These are phyloP conservation scores for Clitopilus passeckerianus DNA, from an alignment of 768 basidiomycete genomes.

Conservation along the genomic window DNA sequence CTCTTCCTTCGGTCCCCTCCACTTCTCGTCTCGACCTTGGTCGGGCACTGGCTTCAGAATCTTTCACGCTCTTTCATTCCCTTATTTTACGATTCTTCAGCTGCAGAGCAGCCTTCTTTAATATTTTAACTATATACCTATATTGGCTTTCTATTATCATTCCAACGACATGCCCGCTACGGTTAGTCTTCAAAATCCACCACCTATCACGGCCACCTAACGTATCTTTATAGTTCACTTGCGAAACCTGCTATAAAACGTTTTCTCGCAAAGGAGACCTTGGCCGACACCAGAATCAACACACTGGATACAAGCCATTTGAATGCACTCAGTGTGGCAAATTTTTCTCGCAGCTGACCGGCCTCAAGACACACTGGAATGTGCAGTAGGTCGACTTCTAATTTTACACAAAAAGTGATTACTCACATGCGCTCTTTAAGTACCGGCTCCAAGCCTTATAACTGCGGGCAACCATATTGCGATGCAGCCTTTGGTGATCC, in stretches of 20 bases:
- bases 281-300: conserved; percentile 48
- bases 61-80: neutral
- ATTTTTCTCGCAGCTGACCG: conserved; percentile 53
- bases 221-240: conserved; percentile 24
- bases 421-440: conserved; percentile 22
- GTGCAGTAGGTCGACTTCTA: conserved; percentile 47
- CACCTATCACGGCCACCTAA: neutral
- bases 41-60: neutral
- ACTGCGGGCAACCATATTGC: conserved; percentile 45
- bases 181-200: conserved; percentile 1
- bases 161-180: conserved; percentile 6
- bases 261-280: conserved; percentile 60
- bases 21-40: neutral
- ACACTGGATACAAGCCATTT: conserved; percentile 44
- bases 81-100: neutral
- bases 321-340: conserved; percentile 48
- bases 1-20: neutral
- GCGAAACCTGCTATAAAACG: conserved; percentile 38
- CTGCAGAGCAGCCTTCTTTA: conserved; percentile 22
- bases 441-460: conserved; percentile 45
- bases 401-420: neutral
- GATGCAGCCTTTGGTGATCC: conserved; percentile 57
- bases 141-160: conserved; percentile 2
- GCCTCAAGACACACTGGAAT: conserved; percentile 60
- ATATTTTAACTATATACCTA: conserved; percentile 1